Evolutionary conservation across 192 early-diverging fungal genomes (phyloP), one percentile per base, ranked within the genome.

Genomic region (Phycomyces blakesleeanus): DNA sequence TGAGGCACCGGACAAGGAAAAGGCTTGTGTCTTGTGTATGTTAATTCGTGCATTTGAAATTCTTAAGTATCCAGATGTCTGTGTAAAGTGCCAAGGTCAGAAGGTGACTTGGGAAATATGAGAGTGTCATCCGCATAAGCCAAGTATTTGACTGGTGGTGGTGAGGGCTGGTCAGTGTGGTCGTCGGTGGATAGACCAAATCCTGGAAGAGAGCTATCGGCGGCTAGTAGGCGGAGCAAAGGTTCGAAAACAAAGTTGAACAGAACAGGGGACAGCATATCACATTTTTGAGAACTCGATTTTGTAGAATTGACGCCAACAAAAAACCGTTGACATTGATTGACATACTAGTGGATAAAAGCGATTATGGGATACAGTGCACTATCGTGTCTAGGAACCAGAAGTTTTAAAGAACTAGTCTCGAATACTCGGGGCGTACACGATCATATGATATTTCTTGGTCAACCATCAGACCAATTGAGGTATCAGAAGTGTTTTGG

Each of bases 261-360:
- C 5, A 74, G 58, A 3, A 73, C 9, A n/a, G 71, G 71, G 11
- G 65, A 67, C 3, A 73, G 44, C 34, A 61, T 68, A 38, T 76
- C 68, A 5, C 74, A 62, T 53, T 76, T 66, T 5, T 69, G 1
- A 76, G 55, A 0, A 69, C 74, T 11, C 69, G 49, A 3, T 29
- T 2, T 55, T 76, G 74, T 15, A 18, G 0, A 51, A 70, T 53
- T 11, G 68, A 47, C 5, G 4, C 5, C 2, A 51, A 18, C 0
- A 68, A 4, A 16, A 44, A 38, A 0, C 68, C 68, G 24, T 76
- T 76, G 38, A 76, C 53, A 15, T 62, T 66, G 14, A 69, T 44
- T 0, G n/a, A 26, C 14, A 75, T 69, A 0, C 56, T 1, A 14
- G 61, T 63, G 0, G 16, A 41, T n/a, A 59, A 59, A 24, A 59